Conservation (phyloP, 768 basidiomycete species). For the Clitopilus passeckerianus region DNA sequence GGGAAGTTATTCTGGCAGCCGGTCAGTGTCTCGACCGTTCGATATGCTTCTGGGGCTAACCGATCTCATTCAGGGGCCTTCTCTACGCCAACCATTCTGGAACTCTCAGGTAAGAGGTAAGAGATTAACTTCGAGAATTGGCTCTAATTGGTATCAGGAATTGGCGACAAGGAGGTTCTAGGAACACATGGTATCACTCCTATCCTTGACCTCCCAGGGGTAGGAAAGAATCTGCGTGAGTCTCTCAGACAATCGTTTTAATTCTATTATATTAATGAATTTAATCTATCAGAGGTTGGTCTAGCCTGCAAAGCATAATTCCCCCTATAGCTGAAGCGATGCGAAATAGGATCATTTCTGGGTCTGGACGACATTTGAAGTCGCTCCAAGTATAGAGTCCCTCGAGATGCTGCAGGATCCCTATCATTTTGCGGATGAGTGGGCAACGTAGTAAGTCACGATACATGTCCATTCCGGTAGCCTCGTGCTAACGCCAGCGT, state of each 20-base stretch:
- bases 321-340: background rate
- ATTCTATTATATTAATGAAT: background rate
- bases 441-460: background rate
- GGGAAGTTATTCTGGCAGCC: slow-evolving; percentile 7
- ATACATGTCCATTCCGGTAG: background rate
- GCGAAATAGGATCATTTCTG: background rate
- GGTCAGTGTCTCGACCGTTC: background rate
- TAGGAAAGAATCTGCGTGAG: slow-evolving; percentile 10
- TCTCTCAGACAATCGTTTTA: background rate
- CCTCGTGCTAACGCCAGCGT: background rate
- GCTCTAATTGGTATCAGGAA: background rate
- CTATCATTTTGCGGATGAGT: background rate
- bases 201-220: slow-evolving; percentile 5
- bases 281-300: slow-evolving; percentile 10
- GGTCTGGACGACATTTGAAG: background rate
- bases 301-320: background rate
- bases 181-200: slow-evolving; percentile 1
- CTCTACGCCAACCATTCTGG: slow-evolving; percentile 9
- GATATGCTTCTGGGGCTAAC: background rate
- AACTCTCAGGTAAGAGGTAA: slow-evolving; percentile 7
- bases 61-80: background rate
- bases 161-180: slow-evolving; percentile 5
- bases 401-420: background rate
- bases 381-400: background rate
- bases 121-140: too few relatives aligned